phyloP scores from a whole-genome alignment of 108 stramenopile species.

The Parietichytrium sp. region DNA sequence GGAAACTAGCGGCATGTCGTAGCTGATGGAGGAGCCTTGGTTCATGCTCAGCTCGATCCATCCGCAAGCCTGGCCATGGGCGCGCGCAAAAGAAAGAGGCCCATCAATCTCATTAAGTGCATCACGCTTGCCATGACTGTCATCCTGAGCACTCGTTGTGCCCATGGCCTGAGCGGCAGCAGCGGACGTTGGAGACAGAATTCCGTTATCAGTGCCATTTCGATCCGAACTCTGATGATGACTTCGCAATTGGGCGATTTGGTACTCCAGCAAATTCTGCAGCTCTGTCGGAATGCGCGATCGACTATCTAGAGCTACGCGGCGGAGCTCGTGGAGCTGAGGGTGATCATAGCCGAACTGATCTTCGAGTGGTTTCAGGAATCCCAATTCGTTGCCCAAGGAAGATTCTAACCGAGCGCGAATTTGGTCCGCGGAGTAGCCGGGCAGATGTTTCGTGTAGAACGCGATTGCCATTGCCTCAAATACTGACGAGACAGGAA shows the following conservation, averaged over 20 bases:
- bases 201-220: too few species aligned
- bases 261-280: too few species aligned
- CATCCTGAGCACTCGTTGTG: too few species aligned
- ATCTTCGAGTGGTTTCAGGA: neutral
- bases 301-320: neutral
- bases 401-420: neutral
- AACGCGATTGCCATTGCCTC: too few species aligned
- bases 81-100: neutral
- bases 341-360: conserved; percentile 5
- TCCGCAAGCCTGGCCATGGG: conserved; percentile 11
- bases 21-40: neutral
- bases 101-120: neutral
- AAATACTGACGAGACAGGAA: too few species aligned
- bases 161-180: too few species aligned
- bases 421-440: neutral
- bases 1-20: conserved; percentile 1
- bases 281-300: conserved; percentile 7
- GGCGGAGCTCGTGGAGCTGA: neutral
- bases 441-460: too few species aligned
- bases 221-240: too few species aligned
- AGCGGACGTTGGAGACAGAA: too few species aligned
- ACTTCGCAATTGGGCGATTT: too few species aligned
- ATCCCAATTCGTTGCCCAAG: neutral
- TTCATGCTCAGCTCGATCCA: neutral
- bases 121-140: too few species aligned